Evolutionary conservation across 305 asterid genomes (phyloP), one percentile per base, ranked within the genome.

Genomic region (Fraxinus velutina): DNA sequence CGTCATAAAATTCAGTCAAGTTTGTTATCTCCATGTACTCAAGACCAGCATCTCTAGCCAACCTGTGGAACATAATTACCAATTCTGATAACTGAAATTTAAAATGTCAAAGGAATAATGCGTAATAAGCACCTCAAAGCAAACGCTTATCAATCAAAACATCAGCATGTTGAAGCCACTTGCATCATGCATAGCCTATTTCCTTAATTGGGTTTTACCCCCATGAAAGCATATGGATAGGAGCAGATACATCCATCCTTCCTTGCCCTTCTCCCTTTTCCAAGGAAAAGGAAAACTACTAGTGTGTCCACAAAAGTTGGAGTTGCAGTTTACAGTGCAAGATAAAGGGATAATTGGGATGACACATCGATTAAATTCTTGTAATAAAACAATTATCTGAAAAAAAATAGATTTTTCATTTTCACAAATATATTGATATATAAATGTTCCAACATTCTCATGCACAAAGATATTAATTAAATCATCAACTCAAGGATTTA

Each of bases 1-100:
- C 99, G 77, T 95, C 99, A 76, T 89, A 95, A 86, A 95, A 95
- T 34, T 95, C 99, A 22, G 96, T 92, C 91, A 95, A 86, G 89
- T 94, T 95, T 87, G 93, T 96, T 86, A 95, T 89, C 91, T 95
- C 99, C 64, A 90, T 81, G 68, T 92, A 90, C 83, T 95, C 98
- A 78, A 95, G 95, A 81, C 98, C 99, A 87, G 97, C 95, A 71
- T 94, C 99, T 88, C 99, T 90, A 79, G 98, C 98, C 93, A 94
- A 94, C 94, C 99, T 95, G 89, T 84, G 81, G 76, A 85, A 76
- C 73, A 85, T 10, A 77, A 81, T 42, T 33, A 80, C 55, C 79
- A 79, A 80, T 76, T 44, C 37, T 79, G 81, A 71, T 77, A 57
- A 78, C 10, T 79, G 42, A 75, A 50, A 71, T 66, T 2, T 57